These are phyloP conservation scores for Pilatotrama ljubarskyi DNA, from an alignment of 768 basidiomycete species.

Conservation along the genomic window DNA sequence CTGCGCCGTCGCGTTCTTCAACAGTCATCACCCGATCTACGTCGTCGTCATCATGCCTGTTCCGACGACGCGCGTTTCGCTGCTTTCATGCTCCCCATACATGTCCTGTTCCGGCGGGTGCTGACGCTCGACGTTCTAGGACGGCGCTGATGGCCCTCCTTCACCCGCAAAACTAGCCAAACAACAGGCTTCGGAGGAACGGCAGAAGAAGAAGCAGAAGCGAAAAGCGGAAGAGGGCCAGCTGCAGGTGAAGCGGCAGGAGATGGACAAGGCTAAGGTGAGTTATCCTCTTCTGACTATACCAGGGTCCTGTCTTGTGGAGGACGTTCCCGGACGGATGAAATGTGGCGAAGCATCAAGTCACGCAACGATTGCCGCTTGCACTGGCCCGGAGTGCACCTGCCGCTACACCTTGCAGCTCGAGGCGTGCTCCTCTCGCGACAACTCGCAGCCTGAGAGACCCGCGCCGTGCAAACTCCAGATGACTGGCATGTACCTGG, in stretches of 20 bases:
- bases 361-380: too few relatives aligned
- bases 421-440: too few relatives aligned
- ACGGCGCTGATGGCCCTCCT: conserved; percentile 40
- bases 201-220: conserved; percentile 48
- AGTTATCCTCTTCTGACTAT: background rate
- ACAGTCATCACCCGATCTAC: too few relatives aligned
- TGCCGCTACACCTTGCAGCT: too few relatives aligned
- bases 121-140: conserved; percentile 16
- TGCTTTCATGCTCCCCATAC: background rate
- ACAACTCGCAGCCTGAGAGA: too few relatives aligned
- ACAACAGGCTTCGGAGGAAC: conserved; percentile 40
- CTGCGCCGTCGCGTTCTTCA: background rate
- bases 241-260: conserved; percentile 68
- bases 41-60: too few relatives aligned
- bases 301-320: too few relatives aligned
- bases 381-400: too few relatives aligned
- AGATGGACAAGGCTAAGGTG: conserved; percentile 89
- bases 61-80: background rate
- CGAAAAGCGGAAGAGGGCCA: conserved; percentile 72
- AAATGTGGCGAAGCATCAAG: background rate
- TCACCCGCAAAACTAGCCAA: conserved; percentile 34
- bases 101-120: conserved; percentile 1
- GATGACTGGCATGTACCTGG: too few relatives aligned
- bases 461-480: too few relatives aligned
- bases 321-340: background rate